Evolutionary conservation across 1,139 yeast species (phyloP), one percentile per base, ranked within the genome.

Genomic region (Yamadazyma oceani): DNA sequence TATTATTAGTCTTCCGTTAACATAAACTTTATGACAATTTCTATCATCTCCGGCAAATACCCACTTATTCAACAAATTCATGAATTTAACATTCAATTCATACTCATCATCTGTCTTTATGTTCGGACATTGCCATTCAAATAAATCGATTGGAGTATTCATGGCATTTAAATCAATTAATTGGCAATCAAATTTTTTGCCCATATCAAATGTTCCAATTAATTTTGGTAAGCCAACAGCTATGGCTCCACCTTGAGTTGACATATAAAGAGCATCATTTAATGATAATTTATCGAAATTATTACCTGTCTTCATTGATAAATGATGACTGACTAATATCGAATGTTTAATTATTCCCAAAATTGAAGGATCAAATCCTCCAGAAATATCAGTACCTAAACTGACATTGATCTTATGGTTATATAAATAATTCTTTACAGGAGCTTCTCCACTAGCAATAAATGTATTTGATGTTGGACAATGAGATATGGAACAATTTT

Each of bases 21-120:
- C 90, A 87, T 88, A 92, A 11, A 92, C 97, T 39, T 69, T 70
- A 11, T 65, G 55, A 31, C 94, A 82, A 57, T 92, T 92, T 54
- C 98, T 73, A 58, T 92, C 96, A 60, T 92, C 98, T 24, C 97
- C 98, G 42, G 81, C 78, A 57, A 88, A 92, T n/a, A 90, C 67
- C 98, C 98, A 92, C 57, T 88, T 89, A 38, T 87, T 87, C 5
- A 90, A 60, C 37, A 86, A 55, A 56, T 84, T 78, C 16, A 37
- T 26, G 14, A 41, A 26, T 17, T 64, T 66, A 55, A 76, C 66
- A 39, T 67, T 66, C 12, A 49, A 55, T 5, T 42, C 44, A 17
- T 46, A 43, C 14, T 38, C 32, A 9, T 44, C 42, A 24, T 52
- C 54, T 2, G 39, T 29, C 6, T 35, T 31, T 5, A 15, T 22